Conservation (phyloP, 257 asterid species). For the Nicotiana noctiflora region DNA sequence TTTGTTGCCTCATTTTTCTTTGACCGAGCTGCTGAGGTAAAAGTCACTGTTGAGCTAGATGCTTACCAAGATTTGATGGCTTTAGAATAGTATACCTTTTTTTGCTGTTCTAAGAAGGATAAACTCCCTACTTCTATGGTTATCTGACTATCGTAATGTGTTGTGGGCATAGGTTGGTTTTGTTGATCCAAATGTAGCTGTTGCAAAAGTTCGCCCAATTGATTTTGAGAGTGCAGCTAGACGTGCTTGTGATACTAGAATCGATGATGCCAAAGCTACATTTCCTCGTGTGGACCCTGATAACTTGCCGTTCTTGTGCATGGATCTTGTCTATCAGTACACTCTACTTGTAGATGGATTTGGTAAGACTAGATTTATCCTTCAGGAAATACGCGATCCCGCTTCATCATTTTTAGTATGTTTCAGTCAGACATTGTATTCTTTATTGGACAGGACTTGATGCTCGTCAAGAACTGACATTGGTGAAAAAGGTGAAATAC, state of each 20-base stretch:
- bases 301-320: constrained; percentile 86
- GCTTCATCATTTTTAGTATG: not conserved
- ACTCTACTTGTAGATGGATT: constrained; percentile 87
- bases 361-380: constrained; percentile 40
- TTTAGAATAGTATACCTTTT: not conserved
- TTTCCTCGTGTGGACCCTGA: constrained; percentile 57
- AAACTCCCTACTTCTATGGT: not conserved
- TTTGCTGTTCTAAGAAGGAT: not conserved
- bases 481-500: constrained; percentile 39
- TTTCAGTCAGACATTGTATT: not conserved
- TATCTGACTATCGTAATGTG: not conserved
- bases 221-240: constrained; percentile 88
- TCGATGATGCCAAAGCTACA: constrained; percentile 53
- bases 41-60: constrained; percentile 5
- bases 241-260: constrained; percentile 69
- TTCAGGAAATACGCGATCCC: not conserved
- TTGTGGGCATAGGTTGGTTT: constrained; percentile 58
- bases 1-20: constrained; percentile 94
- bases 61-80: constrained; percentile 2
- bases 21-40: constrained; percentile 95
- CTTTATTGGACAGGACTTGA: constrained; percentile 26
- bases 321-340: constrained; percentile 89
- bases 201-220: constrained; percentile 76
- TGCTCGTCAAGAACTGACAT: constrained; percentile 33
- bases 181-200: constrained; percentile 47